Percentiles rank a stretch among this genome's conserved stretches.
Conservation (phyloP, 495 filamentous ascomycete genomes). For the Chaetomium cochliodes region DNA sequence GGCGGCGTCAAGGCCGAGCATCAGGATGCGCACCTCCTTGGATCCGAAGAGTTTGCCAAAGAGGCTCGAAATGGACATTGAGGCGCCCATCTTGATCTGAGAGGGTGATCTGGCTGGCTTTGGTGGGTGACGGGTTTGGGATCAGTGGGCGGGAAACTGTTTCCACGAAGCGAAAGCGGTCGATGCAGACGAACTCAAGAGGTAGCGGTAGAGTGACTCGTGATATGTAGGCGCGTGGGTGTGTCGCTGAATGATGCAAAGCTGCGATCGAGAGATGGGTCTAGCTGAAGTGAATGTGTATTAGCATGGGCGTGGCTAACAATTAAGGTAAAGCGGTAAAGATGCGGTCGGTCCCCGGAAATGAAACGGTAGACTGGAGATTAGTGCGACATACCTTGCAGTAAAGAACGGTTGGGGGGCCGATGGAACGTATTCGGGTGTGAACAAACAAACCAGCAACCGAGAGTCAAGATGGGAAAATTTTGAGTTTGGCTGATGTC, state of each 20-base stretch:
- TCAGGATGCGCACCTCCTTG: constrained; percentile 96
- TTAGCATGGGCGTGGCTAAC: constrained; percentile 1
- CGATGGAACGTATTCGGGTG: no score
- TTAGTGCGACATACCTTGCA: constrained; percentile 3
- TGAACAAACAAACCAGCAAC: neutral
- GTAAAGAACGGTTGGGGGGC: neutral
- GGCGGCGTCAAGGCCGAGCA: constrained; percentile 95
- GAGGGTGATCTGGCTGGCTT: constrained; percentile 14
- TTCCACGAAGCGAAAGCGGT: neutral
- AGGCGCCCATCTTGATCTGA: constrained; percentile 29
- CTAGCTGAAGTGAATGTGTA: neutral
- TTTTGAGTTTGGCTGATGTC: neutral
- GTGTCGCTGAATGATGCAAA: neutral
- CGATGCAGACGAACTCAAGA: neutral
- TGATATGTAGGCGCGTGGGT: neutral
- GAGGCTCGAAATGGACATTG: constrained; percentile 28
- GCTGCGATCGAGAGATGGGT: neutral
- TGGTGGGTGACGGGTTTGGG: neutral
- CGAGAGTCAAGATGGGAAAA: neutral
- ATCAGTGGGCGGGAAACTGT: neutral
- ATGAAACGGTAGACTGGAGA: constrained; percentile 11
- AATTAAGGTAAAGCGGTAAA: neutral
- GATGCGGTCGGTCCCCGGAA: neutral
- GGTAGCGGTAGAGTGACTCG: neutral
- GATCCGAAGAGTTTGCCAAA: constrained; percentile 97